Evolutionary conservation across 1,284 basidiomycete species (phyloP), one percentile per base, ranked within the genome.

Genomic region (Caloboletus inedulis): DNA sequence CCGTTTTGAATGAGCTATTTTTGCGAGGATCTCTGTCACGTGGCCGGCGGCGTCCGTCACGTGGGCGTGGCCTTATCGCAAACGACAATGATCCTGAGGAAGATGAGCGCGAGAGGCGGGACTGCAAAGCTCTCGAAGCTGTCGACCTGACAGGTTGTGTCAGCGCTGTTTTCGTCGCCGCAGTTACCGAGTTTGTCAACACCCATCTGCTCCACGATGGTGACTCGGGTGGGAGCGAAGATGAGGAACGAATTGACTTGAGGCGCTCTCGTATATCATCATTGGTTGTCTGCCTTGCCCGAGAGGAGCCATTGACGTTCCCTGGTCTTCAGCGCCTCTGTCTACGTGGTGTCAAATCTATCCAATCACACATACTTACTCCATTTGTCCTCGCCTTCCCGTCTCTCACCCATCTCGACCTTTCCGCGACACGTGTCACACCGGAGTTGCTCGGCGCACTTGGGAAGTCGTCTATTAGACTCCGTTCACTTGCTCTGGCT

Each of bases 81-180:
- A 68, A 62, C 27, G 80, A 84, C 47, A 72, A 73, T 52, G 81
- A 85, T 49, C 65, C 71, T 0, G 87, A 89, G 47, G 82, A 86
- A 47, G 85, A 90, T 52, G 85, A 89, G 55, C 76, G 78, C 46
- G 87, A 91, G 51, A 75, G 88, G 61, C 70, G 81, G 43, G 88
- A 91, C 52, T 93, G 85, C 76, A 83, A 78, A 56, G 85, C 91
- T 49, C 77, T 99, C 7, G 86, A 94, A 68, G 93, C 94, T 2
- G 77, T 97, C 34, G 96, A 99, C 68, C 74, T 98, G 48, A 98
- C 94, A 19, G 95, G 94, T 59, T 98, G 96, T 69, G 89, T 98
- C 65, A 94, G 91, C 64, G 81, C 82, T 18, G 86, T 89, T 7
- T 98, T 98, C 63, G 86, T 90, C 53, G 82, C 85, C 57, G 91